Base-by-base conservation (phyloP, 768 basidiomycete species). In the Mycena belliarum region DNA sequence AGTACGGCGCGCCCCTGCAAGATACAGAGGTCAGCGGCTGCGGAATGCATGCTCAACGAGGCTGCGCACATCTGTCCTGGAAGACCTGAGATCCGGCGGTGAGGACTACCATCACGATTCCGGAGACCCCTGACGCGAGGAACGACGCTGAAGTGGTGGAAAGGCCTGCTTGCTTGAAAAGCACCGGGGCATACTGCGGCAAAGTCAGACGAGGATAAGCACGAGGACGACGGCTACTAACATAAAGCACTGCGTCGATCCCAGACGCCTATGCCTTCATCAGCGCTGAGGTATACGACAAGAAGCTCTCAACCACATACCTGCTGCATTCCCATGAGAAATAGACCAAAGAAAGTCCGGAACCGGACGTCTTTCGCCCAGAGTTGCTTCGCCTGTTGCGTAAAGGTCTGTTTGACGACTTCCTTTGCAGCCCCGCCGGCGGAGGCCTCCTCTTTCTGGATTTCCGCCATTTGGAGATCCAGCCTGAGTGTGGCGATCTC, bases 101-200 rank as follows among this genome's bases (percentile, higher is more conserved):
- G 41, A 70, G 67, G 16, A 68, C 68, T 20, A 82, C 57, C 57
- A 76, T 77, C 33, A 80, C 61, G 38, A 83, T 69, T 28, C 80
- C 82, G 1, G 78, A 77, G 14, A 82, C 70, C 5, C 80, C 82
- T 1, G 80, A 80, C 0, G 79, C 80, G 32, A 82, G 71, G 68
- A 83, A 82, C 3, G 78, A 73, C 3, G 80, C 74, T n/a, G 75
- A 72, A n/a, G 69, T 67, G 4, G 73, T 73, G 14, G 75, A 73
- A n/a, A 82, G 73, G n/a, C 82, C 79, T 1, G 79, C 79, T 60
- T 82, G 81, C 4, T 73, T 65, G 60, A 83, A 83, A 14, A 82
- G 69, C 10, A 77, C 70, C 0, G 81, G 81, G 0, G 79, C 80
- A 52, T 78, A 79, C 64, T 78, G 66, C 15, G 61, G 33, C n/a